Evolutionary conservation across 306 rosid species (phyloP).

Genomic region (Citrullus colocynthis): DNA sequence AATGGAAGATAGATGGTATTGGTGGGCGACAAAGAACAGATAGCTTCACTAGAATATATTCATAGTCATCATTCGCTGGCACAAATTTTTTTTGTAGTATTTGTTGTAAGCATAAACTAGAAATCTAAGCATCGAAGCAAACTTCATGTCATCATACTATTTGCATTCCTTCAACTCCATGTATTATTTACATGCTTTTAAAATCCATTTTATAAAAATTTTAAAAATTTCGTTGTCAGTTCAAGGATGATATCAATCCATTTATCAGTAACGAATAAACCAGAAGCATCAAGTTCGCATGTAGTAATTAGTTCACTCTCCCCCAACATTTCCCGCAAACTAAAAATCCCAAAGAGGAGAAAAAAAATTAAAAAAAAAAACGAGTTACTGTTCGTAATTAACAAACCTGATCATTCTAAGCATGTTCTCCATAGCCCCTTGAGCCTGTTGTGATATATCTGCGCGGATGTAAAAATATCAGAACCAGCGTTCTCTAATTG

Average conservation of each 20-base stretch:
- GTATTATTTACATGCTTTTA: not conserved
- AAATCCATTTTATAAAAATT: not conserved
- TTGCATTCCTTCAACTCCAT: not conserved
- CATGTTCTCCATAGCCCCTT: constrained; percentile 65
- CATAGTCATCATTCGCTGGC: not conserved
- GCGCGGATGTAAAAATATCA: constrained; percentile 13
- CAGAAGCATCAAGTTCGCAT: not conserved
- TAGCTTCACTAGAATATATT: not conserved
- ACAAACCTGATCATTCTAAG: constrained; percentile 53
- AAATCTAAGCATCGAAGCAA: not conserved
- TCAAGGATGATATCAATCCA: too few species aligned
- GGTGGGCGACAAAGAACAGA: not conserved
- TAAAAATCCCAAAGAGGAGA: too few species aligned
- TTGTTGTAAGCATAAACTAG: not conserved
- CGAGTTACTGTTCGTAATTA: not conserved
- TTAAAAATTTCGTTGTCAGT: not conserved
- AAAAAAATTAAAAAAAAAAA: not conserved
- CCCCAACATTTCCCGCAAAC: not conserved
- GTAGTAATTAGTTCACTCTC: not conserved
- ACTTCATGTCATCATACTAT: not conserved
- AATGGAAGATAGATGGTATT: not conserved
- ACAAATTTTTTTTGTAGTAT: not conserved
- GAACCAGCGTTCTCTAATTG: constrained; percentile 1
- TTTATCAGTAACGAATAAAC: too few species aligned
- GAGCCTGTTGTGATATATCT: constrained; percentile 50